Conservation (phyloP, 1,284 basidiomycete species). For the Sparassis latifolia region DNA sequence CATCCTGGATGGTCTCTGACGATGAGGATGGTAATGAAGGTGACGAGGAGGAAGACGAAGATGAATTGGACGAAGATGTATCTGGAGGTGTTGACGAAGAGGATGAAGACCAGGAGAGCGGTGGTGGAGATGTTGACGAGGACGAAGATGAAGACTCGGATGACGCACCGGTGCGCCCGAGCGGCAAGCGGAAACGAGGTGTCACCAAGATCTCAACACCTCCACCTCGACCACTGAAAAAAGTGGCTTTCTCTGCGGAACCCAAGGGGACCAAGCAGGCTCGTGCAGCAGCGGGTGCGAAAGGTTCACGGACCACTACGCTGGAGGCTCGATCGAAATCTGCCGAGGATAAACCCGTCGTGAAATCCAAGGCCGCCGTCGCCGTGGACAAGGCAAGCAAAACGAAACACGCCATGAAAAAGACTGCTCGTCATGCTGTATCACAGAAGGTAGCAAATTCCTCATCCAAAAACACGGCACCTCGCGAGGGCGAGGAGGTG, state of each 20-base stretch:
- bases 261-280: constrained; percentile 28
- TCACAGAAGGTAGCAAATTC: constrained; percentile 22
- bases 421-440: constrained; percentile 1
- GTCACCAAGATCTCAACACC: constrained; percentile 16
- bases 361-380: constrained; percentile 2
- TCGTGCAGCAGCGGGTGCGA: constrained; percentile 21
- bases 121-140: constrained; percentile 15
- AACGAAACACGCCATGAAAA: background rate
- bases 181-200: constrained; percentile 43
- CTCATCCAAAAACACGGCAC: constrained; percentile 19
- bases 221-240: constrained; percentile 37
- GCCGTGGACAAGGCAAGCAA: constrained; percentile 3
- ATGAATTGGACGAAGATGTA: constrained; percentile 28
- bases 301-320: constrained; percentile 9
- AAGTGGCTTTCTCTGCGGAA: constrained; percentile 36
- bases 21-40: constrained; percentile 23
- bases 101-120: constrained; percentile 16
- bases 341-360: background rate
- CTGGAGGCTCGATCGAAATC: constrained; percentile 10
- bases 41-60: constrained; percentile 26
- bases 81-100: constrained; percentile 13
- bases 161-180: constrained; percentile 20
- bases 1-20: constrained; percentile 38
- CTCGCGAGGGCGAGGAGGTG: constrained; percentile 28
- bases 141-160: constrained; percentile 20